phyloP scores from a whole-genome alignment of 164 flowering plant genomes.

The Platanus orientalis region DNA sequence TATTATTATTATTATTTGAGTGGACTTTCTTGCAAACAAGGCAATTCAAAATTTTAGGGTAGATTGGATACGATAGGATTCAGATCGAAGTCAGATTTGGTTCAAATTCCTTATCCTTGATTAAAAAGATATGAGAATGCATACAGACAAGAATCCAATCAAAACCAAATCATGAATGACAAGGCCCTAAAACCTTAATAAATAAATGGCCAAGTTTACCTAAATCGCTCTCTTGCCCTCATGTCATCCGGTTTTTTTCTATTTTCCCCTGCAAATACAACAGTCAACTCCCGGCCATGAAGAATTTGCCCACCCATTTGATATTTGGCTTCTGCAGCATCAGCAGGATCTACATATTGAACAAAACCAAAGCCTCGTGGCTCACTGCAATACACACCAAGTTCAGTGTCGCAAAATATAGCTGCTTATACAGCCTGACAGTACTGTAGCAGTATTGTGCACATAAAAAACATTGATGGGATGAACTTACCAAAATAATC shows the following conservation, averaged over 20 bases:
- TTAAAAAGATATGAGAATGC: too few relatives aligned
- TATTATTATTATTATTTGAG: too few relatives aligned
- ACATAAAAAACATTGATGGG: neutral
- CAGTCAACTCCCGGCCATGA: conserved; percentile 81
- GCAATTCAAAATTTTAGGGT: too few relatives aligned
- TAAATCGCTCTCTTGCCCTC: conserved; percentile 74
- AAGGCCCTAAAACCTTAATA: neutral
- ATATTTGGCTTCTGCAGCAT: conserved; percentile 93
- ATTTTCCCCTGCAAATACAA: conserved; percentile 91
- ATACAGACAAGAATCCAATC: too few relatives aligned
- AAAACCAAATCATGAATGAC: neutral
- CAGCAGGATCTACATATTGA: conserved; percentile 79
- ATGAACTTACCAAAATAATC: conserved; percentile 3
- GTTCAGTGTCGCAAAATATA: neutral
- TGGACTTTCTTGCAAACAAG: too few relatives aligned
- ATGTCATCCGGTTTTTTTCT: conserved; percentile 85
- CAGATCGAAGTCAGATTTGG: too few relatives aligned
- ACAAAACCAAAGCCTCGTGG: conserved; percentile 99
- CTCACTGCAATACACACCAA: conserved; percentile 40
- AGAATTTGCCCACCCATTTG: conserved; percentile 89
- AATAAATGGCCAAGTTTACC: conserved; percentile 24
- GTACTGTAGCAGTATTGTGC: neutral
- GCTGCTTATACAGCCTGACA: neutral
- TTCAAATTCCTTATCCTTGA: too few relatives aligned
- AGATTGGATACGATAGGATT: too few relatives aligned